phyloP scores from a whole-genome alignment of 345 rosid species.

The Erodium maritimum region DNA sequence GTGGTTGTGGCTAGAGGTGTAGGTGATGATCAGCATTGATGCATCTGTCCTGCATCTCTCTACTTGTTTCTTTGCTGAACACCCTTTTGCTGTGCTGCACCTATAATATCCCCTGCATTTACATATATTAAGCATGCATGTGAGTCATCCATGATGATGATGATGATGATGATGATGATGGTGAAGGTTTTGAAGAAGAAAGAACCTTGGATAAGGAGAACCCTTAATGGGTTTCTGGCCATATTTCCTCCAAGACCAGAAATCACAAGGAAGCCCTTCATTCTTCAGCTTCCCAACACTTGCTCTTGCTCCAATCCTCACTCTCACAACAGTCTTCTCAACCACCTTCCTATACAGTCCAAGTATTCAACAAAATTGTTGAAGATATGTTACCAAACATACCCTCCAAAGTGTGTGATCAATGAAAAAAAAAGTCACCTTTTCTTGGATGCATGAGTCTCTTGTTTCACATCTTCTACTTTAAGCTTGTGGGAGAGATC shows the following conservation, averaged over 20 bases:
- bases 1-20: constrained; percentile 56
- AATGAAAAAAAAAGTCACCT: constrained; percentile 21
- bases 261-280: constrained; percentile 59
- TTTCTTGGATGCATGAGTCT: constrained; percentile 36
- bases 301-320: constrained; percentile 34
- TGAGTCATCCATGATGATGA: too few species aligned
- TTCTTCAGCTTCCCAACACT: constrained; percentile 40
- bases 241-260: constrained; percentile 73
- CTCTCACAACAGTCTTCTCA: constrained; percentile 48
- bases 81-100: constrained; percentile 66
- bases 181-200: neutral
- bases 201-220: constrained; percentile 59
- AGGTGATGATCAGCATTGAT: constrained; percentile 50
- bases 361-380: too few species aligned
- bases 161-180: too few species aligned
- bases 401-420: neutral
- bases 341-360: constrained; percentile 40
- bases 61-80: constrained; percentile 62
- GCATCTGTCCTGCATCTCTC: constrained; percentile 64
- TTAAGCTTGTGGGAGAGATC: too few species aligned
- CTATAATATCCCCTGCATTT: constrained; percentile 65
- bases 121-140: neutral
- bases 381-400: too few species aligned
- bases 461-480: too few species aligned
- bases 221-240: constrained; percentile 71